Evolutionary conservation across 352 stramenopile species (phyloP), one percentile per base, ranked within the genome.

Genomic region (Globisporangium cylindrosporum): DNA sequence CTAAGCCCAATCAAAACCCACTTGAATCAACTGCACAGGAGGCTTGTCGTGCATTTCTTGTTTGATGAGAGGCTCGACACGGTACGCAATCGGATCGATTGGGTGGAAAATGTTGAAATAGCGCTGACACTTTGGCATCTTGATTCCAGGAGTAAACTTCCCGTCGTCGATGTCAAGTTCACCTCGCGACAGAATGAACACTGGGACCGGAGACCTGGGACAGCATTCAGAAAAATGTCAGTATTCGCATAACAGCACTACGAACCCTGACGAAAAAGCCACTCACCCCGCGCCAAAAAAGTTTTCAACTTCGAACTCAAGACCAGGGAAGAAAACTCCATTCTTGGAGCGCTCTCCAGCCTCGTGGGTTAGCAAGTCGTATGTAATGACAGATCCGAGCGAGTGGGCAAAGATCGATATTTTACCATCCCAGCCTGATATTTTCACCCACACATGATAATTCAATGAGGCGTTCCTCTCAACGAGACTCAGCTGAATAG

Each of bases 91-190:
- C 3, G 92, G 91, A 64, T 98, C 92, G 51, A 97, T 97, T 15
- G 90, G 89, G 71, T 98, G 92, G 65, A 96, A 97, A 38, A 98
- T 85, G 73, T 97, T 97, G 60, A 92, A 97, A 69, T 97, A 94
- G 20, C 90, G 86, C 34, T 79, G 77, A 53, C 87, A 95, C 22
- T 80, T 82, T 3, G 88, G 88, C 64, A 91, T 91, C 56, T 90
- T 88, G 64, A 96, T 94, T 24, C 86, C 87, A 59, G 84, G 76
- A 4, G 73, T 91, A 56, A 95, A 95, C 27, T 85, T 74, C 14
- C 88, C 87, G 25, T 94, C 81, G 1, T 84, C 62, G 14, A 96
- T 81, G 55, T 92, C 78, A 25, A 97, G 73, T 32, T 96, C 84
- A 22, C 90, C 90, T 69, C 90, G 78, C 9, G 83, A 87, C 46